A percentile compares a stretch with the other conserved stretches of the same genome.
Evolutionary conservation across 2,329 filamentous ascomycete species (phyloP).

Genomic region (Exophiala lecanii-corni): DNA sequence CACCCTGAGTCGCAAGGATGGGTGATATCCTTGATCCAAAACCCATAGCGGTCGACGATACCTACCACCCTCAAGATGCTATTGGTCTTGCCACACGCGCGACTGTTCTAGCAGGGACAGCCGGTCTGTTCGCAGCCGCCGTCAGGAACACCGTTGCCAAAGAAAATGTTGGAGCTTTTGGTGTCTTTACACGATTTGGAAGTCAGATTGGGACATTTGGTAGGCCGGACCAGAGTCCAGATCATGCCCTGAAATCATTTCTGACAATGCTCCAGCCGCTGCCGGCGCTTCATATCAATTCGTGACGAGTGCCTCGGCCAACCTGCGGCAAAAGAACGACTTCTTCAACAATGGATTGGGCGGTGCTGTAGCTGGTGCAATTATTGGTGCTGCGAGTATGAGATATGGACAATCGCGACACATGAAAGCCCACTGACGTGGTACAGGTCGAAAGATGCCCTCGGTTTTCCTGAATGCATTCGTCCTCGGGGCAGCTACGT

Average conservation of each 20-base stretch:
- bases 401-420: slow-evolving; percentile 1
- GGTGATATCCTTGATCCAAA: slow-evolving; percentile 27
- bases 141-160: slow-evolving; percentile 83
- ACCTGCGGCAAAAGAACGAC: slow-evolving; percentile 81
- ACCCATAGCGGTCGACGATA: slow-evolving; percentile 33
- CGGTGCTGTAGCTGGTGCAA: slow-evolving; percentile 69
- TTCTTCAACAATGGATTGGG: slow-evolving; percentile 68
- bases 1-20: slow-evolving; percentile 18
- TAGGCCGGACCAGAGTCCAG: slow-evolving; percentile 36
- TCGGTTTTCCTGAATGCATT: slow-evolving; percentile 65
- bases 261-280: slow-evolving; percentile 49
- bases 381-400: slow-evolving; percentile 68
- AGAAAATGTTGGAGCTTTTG: slow-evolving; percentile 74
- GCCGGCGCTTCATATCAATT: slow-evolving; percentile 75
- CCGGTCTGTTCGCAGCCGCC: slow-evolving; percentile 68
- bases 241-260: slow-evolving; percentile 3
- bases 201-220: slow-evolving; percentile 65
- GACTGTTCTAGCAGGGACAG: slow-evolving; percentile 59
- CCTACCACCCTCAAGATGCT: slow-evolving; percentile 71
- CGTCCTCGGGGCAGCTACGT: slow-evolving; percentile 54
- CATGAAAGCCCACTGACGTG: slow-evolving; percentile 18
- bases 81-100: slow-evolving; percentile 62
- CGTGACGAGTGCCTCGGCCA: slow-evolving; percentile 69
- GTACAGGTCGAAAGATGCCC: slow-evolving; percentile 60
- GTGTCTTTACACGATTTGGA: slow-evolving; percentile 74